Percentiles rank a stretch among this genome's conserved stretches.
Conservation (phyloP, 2,329 filamentous ascomycete genomes). For the Penicillium italicum region DNA sequence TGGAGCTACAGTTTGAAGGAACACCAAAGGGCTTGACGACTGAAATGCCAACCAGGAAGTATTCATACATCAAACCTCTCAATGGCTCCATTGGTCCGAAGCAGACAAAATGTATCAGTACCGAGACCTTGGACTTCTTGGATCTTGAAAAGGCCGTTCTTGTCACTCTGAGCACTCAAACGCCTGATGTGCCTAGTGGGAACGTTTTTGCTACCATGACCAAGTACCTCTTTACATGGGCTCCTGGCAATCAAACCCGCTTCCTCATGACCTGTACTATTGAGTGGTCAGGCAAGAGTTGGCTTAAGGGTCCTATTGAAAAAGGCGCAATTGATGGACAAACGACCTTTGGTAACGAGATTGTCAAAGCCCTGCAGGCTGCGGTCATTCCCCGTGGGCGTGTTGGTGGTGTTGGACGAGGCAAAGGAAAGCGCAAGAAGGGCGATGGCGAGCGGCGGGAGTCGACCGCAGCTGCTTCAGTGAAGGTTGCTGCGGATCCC, state of each 20-base stretch:
- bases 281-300: slow-evolving; percentile 97
- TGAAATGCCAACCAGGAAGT: slow-evolving; percentile 71
- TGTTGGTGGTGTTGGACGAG: slow-evolving; percentile 49
- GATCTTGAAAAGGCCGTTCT: slow-evolving; percentile 85
- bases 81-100: slow-evolving; percentile 79
- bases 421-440: slow-evolving; percentile 60
- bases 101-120: slow-evolving; percentile 91
- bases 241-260: slow-evolving; percentile 76
- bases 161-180: slow-evolving; percentile 79
- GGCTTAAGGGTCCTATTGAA: slow-evolving; percentile 94
- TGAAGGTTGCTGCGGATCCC: slow-evolving; percentile 40
- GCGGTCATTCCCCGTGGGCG: slow-evolving; percentile 66
- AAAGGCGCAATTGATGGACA: slow-evolving; percentile 93
- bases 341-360: slow-evolving; percentile 72
- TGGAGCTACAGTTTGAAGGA: slow-evolving; percentile 77
- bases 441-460: slow-evolving; percentile 41
- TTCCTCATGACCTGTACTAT: slow-evolving; percentile 84
- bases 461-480: slow-evolving; percentile 44
- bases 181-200: slow-evolving; percentile 90
- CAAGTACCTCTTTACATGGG: slow-evolving; percentile 92
- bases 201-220: slow-evolving; percentile 91
- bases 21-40: slow-evolving; percentile 74
- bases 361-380: slow-evolving; percentile 69
- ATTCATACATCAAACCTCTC: slow-evolving; percentile 88
- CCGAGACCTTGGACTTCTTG: slow-evolving; percentile 75